Conservation (phyloP, 129 eudicot genomes). For the Artemisia annua region DNA sequence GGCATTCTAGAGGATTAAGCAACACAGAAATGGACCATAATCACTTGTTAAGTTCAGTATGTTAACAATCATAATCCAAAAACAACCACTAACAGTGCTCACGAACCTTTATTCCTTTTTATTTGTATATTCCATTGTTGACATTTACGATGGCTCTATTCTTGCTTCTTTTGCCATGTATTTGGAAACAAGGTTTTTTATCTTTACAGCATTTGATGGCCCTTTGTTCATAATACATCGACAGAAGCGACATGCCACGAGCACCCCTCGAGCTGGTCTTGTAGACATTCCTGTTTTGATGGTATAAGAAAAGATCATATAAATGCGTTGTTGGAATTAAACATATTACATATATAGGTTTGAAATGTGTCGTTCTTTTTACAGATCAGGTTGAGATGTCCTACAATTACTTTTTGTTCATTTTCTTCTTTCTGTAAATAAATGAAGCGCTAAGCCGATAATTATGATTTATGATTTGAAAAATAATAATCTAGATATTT, state of each 20-base stretch:
- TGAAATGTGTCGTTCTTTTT: too few species aligned
- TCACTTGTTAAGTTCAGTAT: background rate
- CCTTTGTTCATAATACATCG: background rate
- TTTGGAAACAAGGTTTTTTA: background rate
- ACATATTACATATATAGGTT: too few species aligned
- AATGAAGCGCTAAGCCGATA: too few species aligned
- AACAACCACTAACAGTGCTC: background rate
- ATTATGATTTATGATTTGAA: too few species aligned
- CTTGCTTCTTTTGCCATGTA: background rate
- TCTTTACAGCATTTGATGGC: background rate
- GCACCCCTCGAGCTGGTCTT: slow-evolving; percentile 5
- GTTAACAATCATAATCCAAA: background rate
- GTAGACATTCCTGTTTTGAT: slow-evolving; percentile 7
- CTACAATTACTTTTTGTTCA: too few species aligned
- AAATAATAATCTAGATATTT: background rate
- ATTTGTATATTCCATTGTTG: slow-evolving; percentile 4
- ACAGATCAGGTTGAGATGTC: too few species aligned
- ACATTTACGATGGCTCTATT: slow-evolving; percentile 15
- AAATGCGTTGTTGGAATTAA: too few species aligned
- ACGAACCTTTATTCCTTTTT: background rate
- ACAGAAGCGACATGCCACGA: background rate
- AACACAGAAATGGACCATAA: background rate
- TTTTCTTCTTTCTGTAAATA: too few species aligned
- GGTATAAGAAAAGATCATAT: background rate
- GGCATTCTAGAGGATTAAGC: slow-evolving; percentile 3